phyloP scores from a whole-genome alignment of 352 stramenopile genomes.

The Phytophthora vignae region DNA sequence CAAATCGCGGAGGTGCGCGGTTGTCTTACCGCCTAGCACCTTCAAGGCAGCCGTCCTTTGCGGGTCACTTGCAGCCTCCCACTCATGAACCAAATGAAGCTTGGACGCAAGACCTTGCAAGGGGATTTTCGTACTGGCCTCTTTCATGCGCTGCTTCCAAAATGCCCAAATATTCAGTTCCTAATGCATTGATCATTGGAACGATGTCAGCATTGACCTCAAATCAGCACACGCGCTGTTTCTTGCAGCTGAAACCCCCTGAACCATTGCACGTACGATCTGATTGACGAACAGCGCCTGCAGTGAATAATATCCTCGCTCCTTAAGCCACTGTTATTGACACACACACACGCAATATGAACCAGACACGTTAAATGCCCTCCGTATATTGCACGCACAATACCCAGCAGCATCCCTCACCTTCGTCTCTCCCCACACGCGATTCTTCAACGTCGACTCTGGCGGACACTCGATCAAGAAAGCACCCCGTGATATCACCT shows the following conservation, averaged over 20 bases:
- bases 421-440: slow-evolving; percentile 60
- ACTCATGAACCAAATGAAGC: slow-evolving; percentile 55
- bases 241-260: background rate
- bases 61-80: slow-evolving; percentile 35
- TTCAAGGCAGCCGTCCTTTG: slow-evolving; percentile 32
- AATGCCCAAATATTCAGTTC: slow-evolving; percentile 77
- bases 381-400: slow-evolving; percentile 7
- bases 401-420: slow-evolving; percentile 24
- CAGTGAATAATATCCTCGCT: slow-evolving; percentile 70
- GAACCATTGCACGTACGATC: slow-evolving; percentile 54
- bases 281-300: slow-evolving; percentile 77
- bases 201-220: background rate
- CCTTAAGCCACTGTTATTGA: slow-evolving; percentile 61
- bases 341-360: background rate
- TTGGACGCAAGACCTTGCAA: slow-evolving; percentile 60
- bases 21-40: slow-evolving; percentile 26
- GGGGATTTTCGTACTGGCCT: slow-evolving; percentile 46
- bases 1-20: slow-evolving; percentile 30
- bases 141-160: slow-evolving; percentile 51
- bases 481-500: slow-evolving; percentile 56
- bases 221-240: background rate
- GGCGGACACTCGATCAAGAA: slow-evolving; percentile 59
- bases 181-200: slow-evolving; percentile 21
- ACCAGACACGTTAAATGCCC: background rate
- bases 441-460: slow-evolving; percentile 41